phyloP scores from a whole-genome alignment of 257 asterid genomes.

The Solanum habrochaites region DNA sequence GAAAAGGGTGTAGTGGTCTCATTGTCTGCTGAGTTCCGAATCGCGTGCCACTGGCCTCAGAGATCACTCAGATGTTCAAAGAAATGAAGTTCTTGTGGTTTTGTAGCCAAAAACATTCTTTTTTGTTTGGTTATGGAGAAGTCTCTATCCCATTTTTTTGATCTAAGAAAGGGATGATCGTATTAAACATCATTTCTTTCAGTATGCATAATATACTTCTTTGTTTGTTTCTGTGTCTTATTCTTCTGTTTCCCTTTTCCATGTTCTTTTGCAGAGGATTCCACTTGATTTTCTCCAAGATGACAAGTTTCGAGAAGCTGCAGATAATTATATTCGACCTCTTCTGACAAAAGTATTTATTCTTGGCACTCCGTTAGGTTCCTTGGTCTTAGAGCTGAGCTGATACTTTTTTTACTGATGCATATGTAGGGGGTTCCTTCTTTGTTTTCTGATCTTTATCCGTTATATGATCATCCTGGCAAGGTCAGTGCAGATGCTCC shows the following conservation, averaged over 20 bases:
- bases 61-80: background rate
- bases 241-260: background rate
- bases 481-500: slow-evolving; percentile 49
- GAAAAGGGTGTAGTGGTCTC: background rate
- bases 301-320: background rate
- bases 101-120: background rate
- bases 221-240: background rate
- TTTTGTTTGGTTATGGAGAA: background rate
- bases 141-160: background rate
- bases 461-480: slow-evolving; percentile 75
- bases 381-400: background rate
- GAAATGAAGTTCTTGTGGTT: background rate
- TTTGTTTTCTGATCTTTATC: slow-evolving; percentile 89
- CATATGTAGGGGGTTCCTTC: slow-evolving; percentile 92
- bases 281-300: slow-evolving; percentile 4
- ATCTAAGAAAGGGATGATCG: background rate
- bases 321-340: background rate
- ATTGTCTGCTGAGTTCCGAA: background rate
- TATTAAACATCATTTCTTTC: background rate
- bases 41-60: background rate
- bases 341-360: slow-evolving; percentile 2
- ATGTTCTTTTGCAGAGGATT: background rate
- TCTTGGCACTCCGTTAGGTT: background rate
- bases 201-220: background rate
- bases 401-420: slow-evolving; percentile 5